Percentiles rank a stretch among this genome's conserved stretches.
These are phyloP conservation scores for Ceratocystis diversiconidia DNA, from an alignment of 2,329 filamentous ascomycete species.

Conservation along the genomic window DNA sequence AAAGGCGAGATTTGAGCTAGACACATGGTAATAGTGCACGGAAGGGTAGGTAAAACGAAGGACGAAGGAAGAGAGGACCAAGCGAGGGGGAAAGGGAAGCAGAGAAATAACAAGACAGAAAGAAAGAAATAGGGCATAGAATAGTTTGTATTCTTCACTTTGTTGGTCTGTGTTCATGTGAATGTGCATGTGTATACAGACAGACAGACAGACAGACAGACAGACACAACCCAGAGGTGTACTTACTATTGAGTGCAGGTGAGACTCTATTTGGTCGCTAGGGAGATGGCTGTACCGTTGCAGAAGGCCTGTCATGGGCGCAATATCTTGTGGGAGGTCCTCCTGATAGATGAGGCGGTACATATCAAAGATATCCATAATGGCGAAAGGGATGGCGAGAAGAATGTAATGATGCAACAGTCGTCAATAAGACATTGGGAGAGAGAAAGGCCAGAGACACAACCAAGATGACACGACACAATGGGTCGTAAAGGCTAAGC, in stretches of 20 bases:
- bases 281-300: constrained; percentile 29
- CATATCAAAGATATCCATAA: constrained; percentile 19
- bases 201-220: background rate
- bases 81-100: background rate
- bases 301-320: constrained; percentile 27
- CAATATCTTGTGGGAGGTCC: constrained; percentile 27
- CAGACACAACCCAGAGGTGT: background rate
- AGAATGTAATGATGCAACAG: background rate
- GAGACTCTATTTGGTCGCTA: constrained; percentile 24
- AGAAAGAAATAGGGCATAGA: background rate
- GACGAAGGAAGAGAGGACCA: background rate
- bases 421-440: background rate
- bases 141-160: background rate
- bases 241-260: constrained; percentile 20
- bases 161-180: background rate
- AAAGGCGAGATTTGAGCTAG: background rate
- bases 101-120: background rate
- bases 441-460: background rate
- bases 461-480: background rate
- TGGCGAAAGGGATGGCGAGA: background rate
- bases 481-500: too few species aligned
- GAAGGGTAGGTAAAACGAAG: background rate
- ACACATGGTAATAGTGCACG: background rate
- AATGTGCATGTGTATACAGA: background rate
- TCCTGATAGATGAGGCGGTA: constrained; percentile 20